Conservation (phyloP, 768 basidiomycete genomes). For the Mycena filopes region DNA sequence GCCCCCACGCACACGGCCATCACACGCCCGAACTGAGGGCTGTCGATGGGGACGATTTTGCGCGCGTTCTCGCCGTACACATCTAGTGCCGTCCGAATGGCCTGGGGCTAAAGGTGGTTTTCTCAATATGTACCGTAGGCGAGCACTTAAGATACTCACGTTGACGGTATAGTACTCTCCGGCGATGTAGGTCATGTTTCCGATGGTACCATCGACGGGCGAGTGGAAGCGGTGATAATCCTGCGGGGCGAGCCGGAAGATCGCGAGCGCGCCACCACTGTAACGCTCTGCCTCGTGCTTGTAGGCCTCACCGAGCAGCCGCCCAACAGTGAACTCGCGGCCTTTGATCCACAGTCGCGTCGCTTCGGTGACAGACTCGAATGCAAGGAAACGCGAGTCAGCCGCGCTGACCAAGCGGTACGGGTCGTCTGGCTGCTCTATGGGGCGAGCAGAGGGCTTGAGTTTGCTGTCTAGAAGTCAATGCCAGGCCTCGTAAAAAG, state of each 20-base stretch:
- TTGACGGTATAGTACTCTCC: conserved; percentile 99
- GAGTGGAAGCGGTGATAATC: conserved; percentile 96
- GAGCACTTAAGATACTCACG: conserved; percentile 55
- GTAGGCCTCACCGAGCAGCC: conserved; percentile 84
- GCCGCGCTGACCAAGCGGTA: conserved; percentile 87
- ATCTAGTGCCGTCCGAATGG: conserved; percentile 88
- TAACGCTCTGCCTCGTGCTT: conserved; percentile 76
- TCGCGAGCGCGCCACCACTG: conserved; percentile 83
- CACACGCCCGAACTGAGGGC: conserved; percentile 88
- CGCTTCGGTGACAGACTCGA: conserved; percentile 86
- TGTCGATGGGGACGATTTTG: conserved; percentile 93
- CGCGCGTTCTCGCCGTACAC: conserved; percentile 96
- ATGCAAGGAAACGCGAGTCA: conserved; percentile 96
- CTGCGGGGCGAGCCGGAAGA: conserved; percentile 93
- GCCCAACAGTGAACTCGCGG: conserved; percentile 85
- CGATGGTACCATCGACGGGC: conserved; percentile 87
- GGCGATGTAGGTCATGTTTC: conserved; percentile 81
- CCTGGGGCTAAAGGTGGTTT: conserved; percentile 88
- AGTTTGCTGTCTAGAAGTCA: conserved; percentile 70
- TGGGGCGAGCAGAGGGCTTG: conserved; percentile 82
- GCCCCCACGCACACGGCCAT: conserved; percentile 94
- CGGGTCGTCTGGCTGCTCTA: conserved; percentile 78
- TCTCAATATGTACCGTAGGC: no score
- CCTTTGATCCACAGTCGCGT: conserved; percentile 97
- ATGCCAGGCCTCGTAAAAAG: neutral